Evolutionary conservation across 805 yeast species (phyloP), one percentile per base, ranked within the genome.

Genomic region (Barnettozyma vustinii): DNA sequence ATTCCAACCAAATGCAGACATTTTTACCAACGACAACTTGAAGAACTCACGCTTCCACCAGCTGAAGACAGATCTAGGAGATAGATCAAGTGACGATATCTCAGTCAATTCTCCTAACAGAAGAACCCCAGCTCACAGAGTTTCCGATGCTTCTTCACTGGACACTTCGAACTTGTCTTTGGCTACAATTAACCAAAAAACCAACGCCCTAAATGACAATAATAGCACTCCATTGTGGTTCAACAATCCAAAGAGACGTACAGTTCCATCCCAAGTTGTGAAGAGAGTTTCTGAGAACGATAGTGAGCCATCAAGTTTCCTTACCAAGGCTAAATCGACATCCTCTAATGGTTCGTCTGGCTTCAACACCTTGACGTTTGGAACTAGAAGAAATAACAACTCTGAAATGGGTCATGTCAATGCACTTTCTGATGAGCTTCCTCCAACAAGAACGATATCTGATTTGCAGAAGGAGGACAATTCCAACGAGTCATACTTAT

Each of bases 191-290:
- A 60, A 60, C 42, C 56, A 57, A 49, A 58, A 52, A 50, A 50
- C 58, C 9, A 49, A 46, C 20, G 44, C 55, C 2, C 36, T 36
- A 7, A 46, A 45, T 19, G 47, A 44, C 4, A 26, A 48, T 19
- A 33, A 41, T 15, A 33, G 35, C 8, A 56, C 59, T 9, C 70
- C 71, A 7, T 57, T 58, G 20, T 73, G 73, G 74, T 69, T 61
- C 51, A 67, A 69, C 40, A 68, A 69, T 43, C 69, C 75, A n/a
- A 73, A 70, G 50, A 72, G 73, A 51, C 66, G 81, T 49, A 62
- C 67, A 1, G 66, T 73, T n/a, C 81, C 82, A 9, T 70, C 72
- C n/a, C 67, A 66, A 3, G 68, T 75, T 15, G 62, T 76, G 20
- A 76, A 74, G 53, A 65, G 81, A 55, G 66, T 60, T 19, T 49